Percentiles rank a stretch among this genome's conserved stretches.
Conservation (phyloP, 305 asterid species). For the Solanum aculeatissimum region DNA sequence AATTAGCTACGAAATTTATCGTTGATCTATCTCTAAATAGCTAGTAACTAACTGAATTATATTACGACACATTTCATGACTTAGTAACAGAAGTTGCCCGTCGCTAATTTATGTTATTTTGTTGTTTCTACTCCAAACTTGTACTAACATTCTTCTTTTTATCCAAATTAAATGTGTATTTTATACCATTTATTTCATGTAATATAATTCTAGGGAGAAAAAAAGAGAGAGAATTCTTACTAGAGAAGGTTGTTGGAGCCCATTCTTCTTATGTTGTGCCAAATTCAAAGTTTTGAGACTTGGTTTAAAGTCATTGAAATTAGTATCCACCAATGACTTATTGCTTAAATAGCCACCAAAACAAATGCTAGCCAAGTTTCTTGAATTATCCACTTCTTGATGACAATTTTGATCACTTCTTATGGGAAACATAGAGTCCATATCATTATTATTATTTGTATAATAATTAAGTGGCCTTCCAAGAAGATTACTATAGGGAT, state of each 20-base stretch:
- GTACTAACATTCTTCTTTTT: not conserved
- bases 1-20: not conserved
- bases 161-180: not conserved
- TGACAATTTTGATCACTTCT: not conserved
- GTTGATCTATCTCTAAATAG: not conserved
- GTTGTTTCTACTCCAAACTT: not conserved
- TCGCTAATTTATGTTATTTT: not conserved
- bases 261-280: conserved; percentile 2
- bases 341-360: not conserved
- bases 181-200: not conserved
- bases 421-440: not conserved
- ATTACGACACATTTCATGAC: not conserved
- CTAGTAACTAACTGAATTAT: not conserved
- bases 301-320: conserved; percentile 3
- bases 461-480: not conserved
- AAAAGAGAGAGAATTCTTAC: conserved; percentile 9
- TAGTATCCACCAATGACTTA: conserved; percentile 6
- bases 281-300: conserved; percentile 1
- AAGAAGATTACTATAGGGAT: conserved; percentile 1
- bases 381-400: not conserved
- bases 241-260: conserved; percentile 1
- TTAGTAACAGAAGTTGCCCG: not conserved
- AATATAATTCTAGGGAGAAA: not conserved
- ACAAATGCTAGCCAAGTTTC: not conserved
- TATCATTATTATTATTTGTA: not conserved